Evolutionary conservation across 176 grass and related monocot genomes (phyloP).

Genomic region (Themeda triandra): DNA sequence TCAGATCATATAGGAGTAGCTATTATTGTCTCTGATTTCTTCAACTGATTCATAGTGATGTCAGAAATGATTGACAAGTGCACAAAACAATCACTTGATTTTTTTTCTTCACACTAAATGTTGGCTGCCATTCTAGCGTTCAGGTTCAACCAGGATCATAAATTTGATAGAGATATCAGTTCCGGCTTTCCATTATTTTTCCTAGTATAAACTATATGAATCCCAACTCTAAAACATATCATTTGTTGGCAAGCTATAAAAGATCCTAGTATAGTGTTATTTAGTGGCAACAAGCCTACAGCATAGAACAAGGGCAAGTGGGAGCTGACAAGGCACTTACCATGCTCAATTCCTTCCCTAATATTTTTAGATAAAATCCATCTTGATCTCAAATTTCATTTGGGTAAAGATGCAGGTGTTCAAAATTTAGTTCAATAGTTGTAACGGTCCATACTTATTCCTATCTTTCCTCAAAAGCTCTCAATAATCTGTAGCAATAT

Average conservation of each 20-base stretch:
- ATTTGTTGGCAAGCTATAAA: background rate
- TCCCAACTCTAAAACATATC: too few species aligned
- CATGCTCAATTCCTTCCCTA: conserved; percentile 8
- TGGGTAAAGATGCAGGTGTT: background rate
- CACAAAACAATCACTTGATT: too few species aligned
- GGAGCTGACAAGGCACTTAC: conserved; percentile 6
- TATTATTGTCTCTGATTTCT: too few species aligned
- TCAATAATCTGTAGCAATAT: background rate
- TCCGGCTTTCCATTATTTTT: background rate
- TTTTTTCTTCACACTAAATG: too few species aligned
- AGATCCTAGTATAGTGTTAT: background rate
- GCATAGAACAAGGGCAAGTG: background rate
- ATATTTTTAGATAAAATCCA: conserved; percentile 14
- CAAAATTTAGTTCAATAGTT: conserved; percentile 17
- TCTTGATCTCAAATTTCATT: conserved; percentile 4
- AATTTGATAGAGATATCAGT: conserved; percentile 6
- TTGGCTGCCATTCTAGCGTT: too few species aligned
- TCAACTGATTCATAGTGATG: too few species aligned
- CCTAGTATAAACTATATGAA: too few species aligned
- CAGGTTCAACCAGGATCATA: too few species aligned
- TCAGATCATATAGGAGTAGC: too few species aligned
- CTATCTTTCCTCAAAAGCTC: conserved; percentile 9
- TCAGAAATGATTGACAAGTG: too few species aligned
- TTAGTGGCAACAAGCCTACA: background rate
- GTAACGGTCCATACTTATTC: background rate